phyloP scores from a whole-genome alignment of 305 asterid species.

The Solanum hybrid region DNA sequence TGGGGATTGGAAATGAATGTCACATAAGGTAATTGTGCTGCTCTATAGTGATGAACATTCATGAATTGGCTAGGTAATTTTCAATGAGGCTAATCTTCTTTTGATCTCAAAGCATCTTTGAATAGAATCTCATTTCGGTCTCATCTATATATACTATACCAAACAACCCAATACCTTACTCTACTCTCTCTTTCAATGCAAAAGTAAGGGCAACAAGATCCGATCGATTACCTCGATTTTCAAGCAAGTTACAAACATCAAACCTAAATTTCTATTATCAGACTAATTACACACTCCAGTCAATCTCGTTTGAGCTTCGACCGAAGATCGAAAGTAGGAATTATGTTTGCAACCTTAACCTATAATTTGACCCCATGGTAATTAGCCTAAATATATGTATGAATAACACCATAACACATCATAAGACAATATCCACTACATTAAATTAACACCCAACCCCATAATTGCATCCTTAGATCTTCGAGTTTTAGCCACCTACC shows the following conservation, averaged over 20 bases:
- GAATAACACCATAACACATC: not conserved
- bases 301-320: not conserved
- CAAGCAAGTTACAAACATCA: not conserved
- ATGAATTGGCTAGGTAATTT: no score
- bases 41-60: no score
- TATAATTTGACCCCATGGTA: not conserved
- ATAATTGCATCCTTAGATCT: not conserved
- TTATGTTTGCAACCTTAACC: not conserved
- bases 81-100: no score
- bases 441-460: not conserved
- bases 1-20: no score
- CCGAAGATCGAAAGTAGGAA: not conserved
- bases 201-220: not conserved
- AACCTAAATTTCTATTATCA: not conserved
- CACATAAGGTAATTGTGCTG: no score
- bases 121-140: not conserved
- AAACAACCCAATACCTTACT: not conserved
- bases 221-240: not conserved
- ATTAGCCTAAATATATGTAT: not conserved
- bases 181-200: not conserved
- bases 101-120: no score
- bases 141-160: not conserved
- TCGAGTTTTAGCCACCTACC: not conserved
- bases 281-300: not conserved
- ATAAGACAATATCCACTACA: no score